These are phyloP conservation scores for Corylus heterophylla DNA, from an alignment of 306 rosid species.

Conservation along the genomic window DNA sequence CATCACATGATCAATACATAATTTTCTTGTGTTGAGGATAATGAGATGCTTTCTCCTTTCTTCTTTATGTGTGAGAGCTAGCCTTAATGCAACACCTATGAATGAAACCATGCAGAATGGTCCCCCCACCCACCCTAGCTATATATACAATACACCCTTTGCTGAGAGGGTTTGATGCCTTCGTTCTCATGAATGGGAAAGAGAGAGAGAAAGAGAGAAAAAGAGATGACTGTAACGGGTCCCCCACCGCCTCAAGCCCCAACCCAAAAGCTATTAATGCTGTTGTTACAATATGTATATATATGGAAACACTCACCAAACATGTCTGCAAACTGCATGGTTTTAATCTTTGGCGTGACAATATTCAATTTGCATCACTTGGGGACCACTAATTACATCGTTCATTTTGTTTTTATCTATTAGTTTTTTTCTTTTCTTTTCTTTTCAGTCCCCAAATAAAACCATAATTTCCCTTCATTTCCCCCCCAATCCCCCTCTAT, in stretches of 20 bases:
- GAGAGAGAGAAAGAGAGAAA: constrained; percentile 18
- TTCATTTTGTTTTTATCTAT: constrained; percentile 31
- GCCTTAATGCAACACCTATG: constrained; percentile 33
- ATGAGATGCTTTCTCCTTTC: constrained; percentile 41
- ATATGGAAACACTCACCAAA: constrained; percentile 54
- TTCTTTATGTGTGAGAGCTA: constrained; percentile 33
- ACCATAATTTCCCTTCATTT: neutral
- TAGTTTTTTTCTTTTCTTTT: neutral
- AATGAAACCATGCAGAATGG: constrained; percentile 68
- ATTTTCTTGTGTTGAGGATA: constrained; percentile 15
- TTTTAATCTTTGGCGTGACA: constrained; percentile 78
- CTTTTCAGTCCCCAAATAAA: constrained; percentile 25
- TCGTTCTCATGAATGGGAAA: neutral
- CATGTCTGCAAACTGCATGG: constrained; percentile 83
- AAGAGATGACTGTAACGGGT: constrained; percentile 34
- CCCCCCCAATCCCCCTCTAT: constrained; percentile 40
- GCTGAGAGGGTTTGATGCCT: neutral
- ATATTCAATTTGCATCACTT: constrained; percentile 76
- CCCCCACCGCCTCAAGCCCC: constrained; percentile 56
- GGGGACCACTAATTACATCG: constrained; percentile 69
- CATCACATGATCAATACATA: too few species aligned
- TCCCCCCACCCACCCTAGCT: constrained; percentile 46
- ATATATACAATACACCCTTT: neutral
- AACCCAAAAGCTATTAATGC: constrained; percentile 63
- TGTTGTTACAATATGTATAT: constrained; percentile 40